These are phyloP conservation scores for Simplicillium sp. DNA, from an alignment of 2,329 filamentous ascomycete species.

Conservation along the genomic window DNA sequence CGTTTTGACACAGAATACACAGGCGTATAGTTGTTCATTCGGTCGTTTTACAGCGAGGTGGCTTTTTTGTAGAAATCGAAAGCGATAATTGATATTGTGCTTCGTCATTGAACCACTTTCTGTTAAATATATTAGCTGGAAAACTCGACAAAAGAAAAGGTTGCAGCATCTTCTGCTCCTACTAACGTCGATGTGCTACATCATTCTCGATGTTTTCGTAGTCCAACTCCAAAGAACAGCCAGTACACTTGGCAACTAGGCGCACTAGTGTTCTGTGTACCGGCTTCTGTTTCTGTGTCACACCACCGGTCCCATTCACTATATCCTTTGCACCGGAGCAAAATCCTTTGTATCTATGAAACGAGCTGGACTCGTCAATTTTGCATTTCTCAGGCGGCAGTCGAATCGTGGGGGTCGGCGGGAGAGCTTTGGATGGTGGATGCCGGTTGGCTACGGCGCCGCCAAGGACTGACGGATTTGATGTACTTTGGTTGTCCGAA, in stretches of 20 bases:
- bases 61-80: constrained; percentile 47
- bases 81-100: constrained; percentile 36
- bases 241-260: neutral
- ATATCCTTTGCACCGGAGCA: constrained; percentile 44
- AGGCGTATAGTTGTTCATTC: constrained; percentile 45
- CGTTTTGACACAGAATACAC: constrained; percentile 41
- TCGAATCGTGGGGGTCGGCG: no score
- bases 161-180: no score
- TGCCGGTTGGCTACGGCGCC: no score
- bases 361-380: no score
- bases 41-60: constrained; percentile 38
- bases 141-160: no score
- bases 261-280: constrained; percentile 19
- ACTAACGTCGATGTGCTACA: constrained; percentile 34
- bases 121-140: constrained; percentile 13
- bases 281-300: constrained; percentile 40
- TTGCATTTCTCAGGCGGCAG: no score
- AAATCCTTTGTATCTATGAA: constrained; percentile 43
- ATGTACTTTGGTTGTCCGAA: no score
- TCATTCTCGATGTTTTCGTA: constrained; percentile 43
- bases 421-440: no score
- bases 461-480: no score
- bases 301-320: constrained; percentile 35
- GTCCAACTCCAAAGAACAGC: constrained; percentile 40
- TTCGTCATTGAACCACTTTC: constrained; percentile 37